A percentile compares a stretch with the other conserved stretches of the same genome.
Evolutionary conservation across 2,329 filamentous ascomycete genomes (phyloP).

Genomic region (Alternaria conjuncta): DNA sequence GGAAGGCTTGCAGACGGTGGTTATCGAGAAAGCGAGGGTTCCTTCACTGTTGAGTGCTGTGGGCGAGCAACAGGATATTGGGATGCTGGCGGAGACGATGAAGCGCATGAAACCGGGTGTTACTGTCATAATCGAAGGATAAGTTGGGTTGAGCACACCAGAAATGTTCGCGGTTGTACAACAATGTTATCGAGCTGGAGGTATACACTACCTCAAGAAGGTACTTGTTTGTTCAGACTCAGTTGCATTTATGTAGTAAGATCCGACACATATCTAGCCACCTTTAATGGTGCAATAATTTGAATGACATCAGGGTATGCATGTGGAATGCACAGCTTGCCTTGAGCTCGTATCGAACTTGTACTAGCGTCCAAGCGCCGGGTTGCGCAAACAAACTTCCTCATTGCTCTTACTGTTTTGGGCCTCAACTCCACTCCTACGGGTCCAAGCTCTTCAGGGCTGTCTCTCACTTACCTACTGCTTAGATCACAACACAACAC

Average conservation of each 20-base stretch:
- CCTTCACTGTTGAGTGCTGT: too few relatives aligned
- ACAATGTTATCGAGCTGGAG: not conserved
- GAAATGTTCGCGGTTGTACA: not conserved
- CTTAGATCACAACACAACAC: not conserved
- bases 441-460: not conserved
- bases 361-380: not conserved
- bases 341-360: not conserved
- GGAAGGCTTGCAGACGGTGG: not conserved
- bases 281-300: not conserved
- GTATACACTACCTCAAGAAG: not conserved
- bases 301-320: not conserved
- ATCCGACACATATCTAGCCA: not conserved
- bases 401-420: not conserved
- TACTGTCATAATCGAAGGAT: not conserved
- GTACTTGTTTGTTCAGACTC: not conserved
- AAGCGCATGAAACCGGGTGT: accelerated
- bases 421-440: not conserved
- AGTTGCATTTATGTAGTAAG: not conserved
- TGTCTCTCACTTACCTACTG: not conserved
- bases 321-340: not conserved
- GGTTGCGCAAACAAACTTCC: not conserved
- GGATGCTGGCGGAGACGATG: not conserved
- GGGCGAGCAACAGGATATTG: not conserved
- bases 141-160: not conserved
- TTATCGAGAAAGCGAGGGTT: not conserved